phyloP scores from a whole-genome alignment of 116 monocot species.

The Phalaenopsis hybrid region DNA sequence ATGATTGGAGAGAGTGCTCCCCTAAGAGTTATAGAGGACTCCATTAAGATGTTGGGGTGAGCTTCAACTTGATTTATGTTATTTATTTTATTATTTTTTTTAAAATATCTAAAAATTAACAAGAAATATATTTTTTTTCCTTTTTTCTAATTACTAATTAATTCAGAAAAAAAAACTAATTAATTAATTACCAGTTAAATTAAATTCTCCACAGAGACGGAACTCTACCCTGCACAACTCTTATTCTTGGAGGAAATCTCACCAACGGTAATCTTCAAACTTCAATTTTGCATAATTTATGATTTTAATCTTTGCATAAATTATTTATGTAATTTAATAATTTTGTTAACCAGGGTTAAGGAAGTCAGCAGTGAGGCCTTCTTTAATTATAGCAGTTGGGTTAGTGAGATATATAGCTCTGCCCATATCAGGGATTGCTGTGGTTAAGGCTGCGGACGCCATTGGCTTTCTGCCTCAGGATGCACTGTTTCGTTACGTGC shows the following conservation, averaged over 20 bases:
- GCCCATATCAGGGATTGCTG: conserved; percentile 26
- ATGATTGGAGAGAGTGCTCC: conserved; percentile 46
- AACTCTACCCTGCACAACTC: conserved; percentile 69
- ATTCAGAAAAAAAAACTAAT: no score
- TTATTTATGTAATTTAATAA: not conserved
- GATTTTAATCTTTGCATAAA: no score
- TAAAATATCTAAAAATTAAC: no score
- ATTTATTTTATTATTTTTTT: not conserved
- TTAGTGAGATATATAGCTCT: conserved; percentile 23
- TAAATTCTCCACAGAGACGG: conserved; percentile 40
- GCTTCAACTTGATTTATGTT: not conserved
- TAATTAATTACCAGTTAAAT: not conserved
- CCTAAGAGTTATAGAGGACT: conserved; percentile 49
- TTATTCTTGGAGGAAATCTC: conserved; percentile 86
- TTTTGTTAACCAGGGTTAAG: conserved; percentile 10
- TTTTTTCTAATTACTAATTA: not conserved
- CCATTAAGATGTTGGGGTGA: conserved; percentile 48
- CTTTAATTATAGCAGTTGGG: conserved; percentile 14
- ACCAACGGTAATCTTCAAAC: conserved; percentile 34
- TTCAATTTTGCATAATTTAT: no score
- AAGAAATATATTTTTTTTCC: no score
- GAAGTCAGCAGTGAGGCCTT: conserved; percentile 21
- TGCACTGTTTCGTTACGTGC: conserved; percentile 24
- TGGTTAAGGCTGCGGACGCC: conserved; percentile 18
- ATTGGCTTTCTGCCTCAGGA: conserved; percentile 31